Evolutionary conservation across 352 stramenopile genomes (phyloP), one percentile per base, ranked within the genome.

Genomic region (Sclerospora graminicola): DNA sequence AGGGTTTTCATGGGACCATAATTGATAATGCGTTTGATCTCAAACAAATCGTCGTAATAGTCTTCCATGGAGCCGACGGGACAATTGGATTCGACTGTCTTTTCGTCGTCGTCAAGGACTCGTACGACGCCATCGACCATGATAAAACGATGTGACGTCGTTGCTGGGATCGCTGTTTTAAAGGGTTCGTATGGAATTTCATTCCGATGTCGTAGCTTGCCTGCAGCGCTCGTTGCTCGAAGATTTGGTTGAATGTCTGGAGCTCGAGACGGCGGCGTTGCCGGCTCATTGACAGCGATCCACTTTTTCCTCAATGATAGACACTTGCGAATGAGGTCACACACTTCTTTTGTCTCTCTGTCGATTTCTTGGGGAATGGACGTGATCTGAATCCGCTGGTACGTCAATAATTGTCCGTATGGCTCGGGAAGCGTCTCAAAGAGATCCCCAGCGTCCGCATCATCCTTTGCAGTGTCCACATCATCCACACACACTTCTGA

Each of bases 1-100:
- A 89, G 51, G 2, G 80, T 87, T 60, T 93, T 95, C 16, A 94
- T 84, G 0, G 87, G 84, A 1, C 84, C 84, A 39, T 54, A 84
- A 53, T 89, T 91, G 51, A 91, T 81, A 45, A 90, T 88, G n/a
- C 77, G 63, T 48, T 91, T 87, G 43, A 89, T 42, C 45, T 87
- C 76, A 41, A 89, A 86, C 46, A 82, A 64, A 44, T 85, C 74
- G 11, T 76, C 51, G 50, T 86, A 88, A 51, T 78, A 88, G 28
- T 86, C 72, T 19, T 68, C 50, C 48, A 81, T 61, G 8, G 45
- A 54, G 2, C 66, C 62, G 2, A 85, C 61, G 9, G 37, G 32
- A 35, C 53, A 72, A 24, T 77, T 67, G 1, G 65, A 66, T 34
- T 60, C 44, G 0, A 51, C 39, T 4, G 44, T n/a, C n/a, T n/a